Conservation (phyloP, 2,329 filamentous ascomycete genomes). For the Dryadomyces quercus-mongolicae region DNA sequence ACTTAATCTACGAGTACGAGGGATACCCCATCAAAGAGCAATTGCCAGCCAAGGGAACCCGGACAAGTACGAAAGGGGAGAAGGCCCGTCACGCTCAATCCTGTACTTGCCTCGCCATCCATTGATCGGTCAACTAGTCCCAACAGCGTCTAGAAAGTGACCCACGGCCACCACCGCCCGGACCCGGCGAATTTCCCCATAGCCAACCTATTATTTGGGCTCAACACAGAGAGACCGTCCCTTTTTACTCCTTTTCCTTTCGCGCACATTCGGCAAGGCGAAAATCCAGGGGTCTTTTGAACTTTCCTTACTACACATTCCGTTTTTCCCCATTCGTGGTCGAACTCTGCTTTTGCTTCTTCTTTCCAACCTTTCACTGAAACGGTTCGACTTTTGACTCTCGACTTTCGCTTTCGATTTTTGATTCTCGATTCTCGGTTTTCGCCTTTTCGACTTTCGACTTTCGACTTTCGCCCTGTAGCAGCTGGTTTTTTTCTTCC, state of each 20-base stretch:
- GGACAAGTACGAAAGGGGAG: not conserved
- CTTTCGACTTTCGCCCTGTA: too few relatives aligned
- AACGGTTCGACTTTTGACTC: not conserved
- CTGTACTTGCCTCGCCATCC: not conserved
- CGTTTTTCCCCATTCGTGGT: not conserved
- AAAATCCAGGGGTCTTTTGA: not conserved
- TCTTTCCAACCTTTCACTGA: not conserved
- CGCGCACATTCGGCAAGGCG: not conserved
- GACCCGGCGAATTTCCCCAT: slow-evolving; percentile 13
- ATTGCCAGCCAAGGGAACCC: not conserved
- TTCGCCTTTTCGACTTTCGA: too few relatives aligned
- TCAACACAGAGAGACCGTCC: slow-evolving; percentile 7
- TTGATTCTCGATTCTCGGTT: too few relatives aligned
- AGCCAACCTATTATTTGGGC: slow-evolving; percentile 9
- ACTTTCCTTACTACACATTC: not conserved
- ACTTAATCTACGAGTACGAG: not conserved
- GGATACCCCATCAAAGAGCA: not conserved
- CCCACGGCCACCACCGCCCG: slow-evolving; percentile 9
- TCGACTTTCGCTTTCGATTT: not conserved
- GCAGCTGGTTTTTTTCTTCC: not conserved
- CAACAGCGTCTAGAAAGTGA: slow-evolving; percentile 11
- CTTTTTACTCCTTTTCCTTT: slow-evolving; percentile 4
- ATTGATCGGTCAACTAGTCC: slow-evolving; percentile 13
- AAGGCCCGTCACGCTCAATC: slow-evolving; percentile 1
- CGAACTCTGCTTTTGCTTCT: not conserved